A percentile compares a stretch with the other conserved stretches of the same genome.
phyloP scores from a whole-genome alignment of 768 basidiomycete genomes.

The Kwoniella dejecticola region DNA sequence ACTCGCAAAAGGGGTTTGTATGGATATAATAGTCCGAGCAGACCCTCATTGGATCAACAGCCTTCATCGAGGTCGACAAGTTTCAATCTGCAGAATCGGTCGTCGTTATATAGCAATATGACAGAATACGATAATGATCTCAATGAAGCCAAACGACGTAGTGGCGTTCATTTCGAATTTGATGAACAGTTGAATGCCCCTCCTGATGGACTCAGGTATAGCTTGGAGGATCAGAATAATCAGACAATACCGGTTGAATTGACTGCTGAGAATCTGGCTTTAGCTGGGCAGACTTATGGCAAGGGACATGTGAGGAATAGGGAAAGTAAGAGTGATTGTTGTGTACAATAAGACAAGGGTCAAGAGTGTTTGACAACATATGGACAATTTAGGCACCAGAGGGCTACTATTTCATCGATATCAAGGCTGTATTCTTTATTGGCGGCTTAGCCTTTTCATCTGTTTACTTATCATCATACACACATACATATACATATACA shows the following conservation, averaged over 20 bases:
- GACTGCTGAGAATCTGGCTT: conserved; percentile 3
- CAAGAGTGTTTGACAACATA: not conserved
- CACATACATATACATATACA: too few species aligned
- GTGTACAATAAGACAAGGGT: conserved; percentile 6
- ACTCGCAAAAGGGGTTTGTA: not conserved
- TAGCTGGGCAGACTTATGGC: not conserved
- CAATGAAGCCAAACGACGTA: conserved; percentile 6
- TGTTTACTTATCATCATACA: not conserved
- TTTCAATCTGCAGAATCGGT: conserved; percentile 13
- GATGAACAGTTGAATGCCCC: not conserved
- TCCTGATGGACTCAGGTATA: not conserved
- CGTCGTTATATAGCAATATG: conserved; percentile 13
- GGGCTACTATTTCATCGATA: too few species aligned
- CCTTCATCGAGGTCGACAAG: conserved; percentile 12
- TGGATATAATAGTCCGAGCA: not conserved
- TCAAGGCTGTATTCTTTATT: not conserved
- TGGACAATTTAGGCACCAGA: not conserved
- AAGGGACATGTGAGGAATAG: conserved; percentile 9
- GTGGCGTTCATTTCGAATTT: conserved; percentile 11
- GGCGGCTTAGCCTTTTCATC: not conserved
- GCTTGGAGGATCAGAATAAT: not conserved
- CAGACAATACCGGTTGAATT: not conserved
- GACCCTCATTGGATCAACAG: conserved; percentile 14
- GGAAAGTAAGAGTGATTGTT: conserved; percentile 37
- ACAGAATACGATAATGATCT: conserved; percentile 18